These are phyloP conservation scores for Vigna hirtella DNA, from an alignment of 306 rosid species.

Conservation along the genomic window DNA sequence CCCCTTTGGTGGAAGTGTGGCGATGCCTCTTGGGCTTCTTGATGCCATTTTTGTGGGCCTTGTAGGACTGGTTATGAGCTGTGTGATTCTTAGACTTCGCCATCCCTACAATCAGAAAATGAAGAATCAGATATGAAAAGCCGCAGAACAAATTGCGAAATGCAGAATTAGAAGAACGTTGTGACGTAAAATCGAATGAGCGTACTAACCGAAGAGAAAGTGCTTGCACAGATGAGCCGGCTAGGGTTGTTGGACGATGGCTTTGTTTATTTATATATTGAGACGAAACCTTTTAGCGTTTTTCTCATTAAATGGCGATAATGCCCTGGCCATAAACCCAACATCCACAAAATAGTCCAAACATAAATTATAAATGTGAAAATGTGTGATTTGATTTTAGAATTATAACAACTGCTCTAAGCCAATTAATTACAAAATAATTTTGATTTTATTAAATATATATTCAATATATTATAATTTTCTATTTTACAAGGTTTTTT, in stretches of 20 bases:
- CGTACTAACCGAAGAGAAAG: background rate
- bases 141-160: background rate
- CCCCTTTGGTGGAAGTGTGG: conserved; percentile 98
- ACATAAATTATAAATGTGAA: background rate
- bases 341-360: background rate
- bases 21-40: conserved; percentile 95
- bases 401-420: too few relatives aligned
- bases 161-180: background rate
- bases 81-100: conserved; percentile 99
- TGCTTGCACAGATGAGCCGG: background rate
- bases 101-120: conserved; percentile 60
- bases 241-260: conserved; percentile 5
- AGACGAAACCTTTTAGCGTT: background rate
- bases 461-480: too few relatives aligned
- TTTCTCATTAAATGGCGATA: background rate
- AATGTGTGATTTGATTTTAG: too few relatives aligned
- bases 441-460: too few relatives aligned
- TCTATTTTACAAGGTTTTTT: too few relatives aligned
- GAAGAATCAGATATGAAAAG: background rate
- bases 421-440: too few relatives aligned
- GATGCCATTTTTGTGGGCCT: conserved; percentile 97
- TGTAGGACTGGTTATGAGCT: conserved; percentile 96
- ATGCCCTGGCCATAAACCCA: background rate
- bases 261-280: background rate
- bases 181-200: conserved; percentile 1